Evolutionary conservation across 1,139 yeast species (phyloP).

Genomic region (Lodderomyces margitis): DNA sequence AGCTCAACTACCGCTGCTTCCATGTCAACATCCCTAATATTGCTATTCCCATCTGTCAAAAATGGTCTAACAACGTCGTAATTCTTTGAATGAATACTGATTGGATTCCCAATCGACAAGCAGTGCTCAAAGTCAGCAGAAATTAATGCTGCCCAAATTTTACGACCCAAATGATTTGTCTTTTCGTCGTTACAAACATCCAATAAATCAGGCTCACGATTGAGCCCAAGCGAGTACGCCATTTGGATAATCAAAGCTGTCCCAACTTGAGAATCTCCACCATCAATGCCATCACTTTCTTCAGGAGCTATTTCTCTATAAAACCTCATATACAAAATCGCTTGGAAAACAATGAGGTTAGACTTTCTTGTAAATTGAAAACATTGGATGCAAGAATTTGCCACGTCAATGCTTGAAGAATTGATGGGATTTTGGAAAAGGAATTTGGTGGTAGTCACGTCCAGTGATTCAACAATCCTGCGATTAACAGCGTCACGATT

Average conservation of each 20-base stretch:
- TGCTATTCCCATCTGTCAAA: constrained; percentile 13
- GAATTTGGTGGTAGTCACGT: constrained; percentile 21
- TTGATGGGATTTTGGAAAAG: constrained; percentile 27
- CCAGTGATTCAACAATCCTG: constrained; percentile 17
- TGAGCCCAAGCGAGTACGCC: constrained; percentile 44
- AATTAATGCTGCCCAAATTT: constrained; percentile 47
- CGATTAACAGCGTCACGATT: constrained; percentile 30
- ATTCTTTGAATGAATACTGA: constrained; percentile 24
- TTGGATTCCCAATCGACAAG: constrained; percentile 40
- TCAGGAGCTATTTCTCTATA: constrained; percentile 50
- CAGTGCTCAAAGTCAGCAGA: constrained; percentile 33
- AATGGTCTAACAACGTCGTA: constrained; percentile 39
- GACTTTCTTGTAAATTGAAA: constrained; percentile 26
- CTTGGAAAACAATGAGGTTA: constrained; percentile 27
- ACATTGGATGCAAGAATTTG: constrained; percentile 27
- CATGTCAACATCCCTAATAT: constrained; percentile 14
- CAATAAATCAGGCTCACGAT: constrained; percentile 38
- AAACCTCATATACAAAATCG: constrained; percentile 41
- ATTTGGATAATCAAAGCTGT: constrained; percentile 40
- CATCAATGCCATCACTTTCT: constrained; percentile 45
- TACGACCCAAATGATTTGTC: constrained; percentile 41
- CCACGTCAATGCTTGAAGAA: constrained; percentile 26
- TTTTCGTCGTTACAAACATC: constrained; percentile 22
- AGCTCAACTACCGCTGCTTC: constrained; percentile 16
- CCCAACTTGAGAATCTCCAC: constrained; percentile 39